These are phyloP conservation scores for Rhodomyrtus tomentosa DNA, from an alignment of 345 rosid species.

Conservation along the genomic window DNA sequence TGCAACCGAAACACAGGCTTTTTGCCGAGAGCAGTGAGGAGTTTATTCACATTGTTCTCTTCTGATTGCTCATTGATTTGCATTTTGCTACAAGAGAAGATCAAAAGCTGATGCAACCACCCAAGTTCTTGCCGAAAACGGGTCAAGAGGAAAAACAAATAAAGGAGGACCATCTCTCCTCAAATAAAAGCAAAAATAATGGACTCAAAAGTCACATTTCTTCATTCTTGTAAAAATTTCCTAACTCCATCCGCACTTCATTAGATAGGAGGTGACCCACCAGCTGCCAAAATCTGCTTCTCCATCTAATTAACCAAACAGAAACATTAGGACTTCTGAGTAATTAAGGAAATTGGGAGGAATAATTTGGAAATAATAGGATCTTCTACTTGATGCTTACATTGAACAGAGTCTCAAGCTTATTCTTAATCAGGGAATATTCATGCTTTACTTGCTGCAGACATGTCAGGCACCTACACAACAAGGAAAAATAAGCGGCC, in stretches of 20 bases:
- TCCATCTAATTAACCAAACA: conserved; percentile 27
- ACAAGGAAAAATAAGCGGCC: neutral
- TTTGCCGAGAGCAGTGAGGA: neutral
- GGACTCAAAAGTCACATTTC: neutral
- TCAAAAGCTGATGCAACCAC: conserved; percentile 4
- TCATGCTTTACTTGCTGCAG: conserved; percentile 51
- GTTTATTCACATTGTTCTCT: conserved; percentile 20
- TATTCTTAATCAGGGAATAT: conserved; percentile 36
- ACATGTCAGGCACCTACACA: conserved; percentile 41
- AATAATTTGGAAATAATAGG: neutral
- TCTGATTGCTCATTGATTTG: conserved; percentile 8
- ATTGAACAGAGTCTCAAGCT: conserved; percentile 52
- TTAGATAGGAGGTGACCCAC: conserved; percentile 27
- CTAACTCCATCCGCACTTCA: neutral
- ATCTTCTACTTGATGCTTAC: conserved; percentile 2
- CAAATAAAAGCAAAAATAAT: neutral
- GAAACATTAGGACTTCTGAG: neutral
- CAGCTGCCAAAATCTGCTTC: conserved; percentile 38
- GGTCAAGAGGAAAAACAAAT: neutral
- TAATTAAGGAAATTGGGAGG: neutral
- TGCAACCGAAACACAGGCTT: neutral
- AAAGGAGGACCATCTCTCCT: neutral
- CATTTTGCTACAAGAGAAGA: conserved; percentile 6
- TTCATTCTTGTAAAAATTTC: neutral
- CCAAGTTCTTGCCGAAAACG: neutral